phyloP scores from a whole-genome alignment of 2,329 filamentous ascomycete species.

The Dothistroma pini region DNA sequence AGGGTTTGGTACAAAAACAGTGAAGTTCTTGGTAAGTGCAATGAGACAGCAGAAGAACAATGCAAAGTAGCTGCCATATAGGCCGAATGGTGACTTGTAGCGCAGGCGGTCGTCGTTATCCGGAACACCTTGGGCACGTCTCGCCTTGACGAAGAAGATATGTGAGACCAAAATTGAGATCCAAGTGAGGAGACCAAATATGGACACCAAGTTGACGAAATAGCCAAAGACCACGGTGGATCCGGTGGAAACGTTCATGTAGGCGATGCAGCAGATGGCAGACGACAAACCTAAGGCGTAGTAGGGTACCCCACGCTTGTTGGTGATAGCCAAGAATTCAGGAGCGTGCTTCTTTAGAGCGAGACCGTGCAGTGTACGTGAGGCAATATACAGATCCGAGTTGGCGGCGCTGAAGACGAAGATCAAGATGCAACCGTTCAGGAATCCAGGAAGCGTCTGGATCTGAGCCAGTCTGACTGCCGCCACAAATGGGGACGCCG shows the following conservation, averaged over 20 bases:
- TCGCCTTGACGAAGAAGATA: constrained; percentile 48
- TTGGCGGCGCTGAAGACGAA: constrained; percentile 77
- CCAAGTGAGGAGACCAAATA: constrained; percentile 45
- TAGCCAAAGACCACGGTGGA: constrained; percentile 45
- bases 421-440: constrained; percentile 70
- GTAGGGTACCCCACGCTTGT: constrained; percentile 67
- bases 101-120: constrained; percentile 38
- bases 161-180: constrained; percentile 49
- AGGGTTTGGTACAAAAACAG: constrained; percentile 57
- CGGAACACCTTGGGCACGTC: constrained; percentile 45
- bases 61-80: constrained; percentile 63
- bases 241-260: constrained; percentile 44
- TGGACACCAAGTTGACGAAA: constrained; percentile 45
- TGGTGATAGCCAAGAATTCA: constrained; percentile 65
- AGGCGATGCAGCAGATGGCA: constrained; percentile 56
- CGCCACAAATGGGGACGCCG: constrained; percentile 70
- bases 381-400: constrained; percentile 70
- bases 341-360: constrained; percentile 70
- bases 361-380: constrained; percentile 59
- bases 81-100: constrained; percentile 67
- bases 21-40: constrained; percentile 77
- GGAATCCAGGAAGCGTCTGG: constrained; percentile 58
- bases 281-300: constrained; percentile 61
- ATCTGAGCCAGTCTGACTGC: constrained; percentile 65
- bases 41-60: constrained; percentile 69